Evolutionary conservation across 1,284 basidiomycete genomes (phyloP).

Genomic region (Wallemia mellicola): DNA sequence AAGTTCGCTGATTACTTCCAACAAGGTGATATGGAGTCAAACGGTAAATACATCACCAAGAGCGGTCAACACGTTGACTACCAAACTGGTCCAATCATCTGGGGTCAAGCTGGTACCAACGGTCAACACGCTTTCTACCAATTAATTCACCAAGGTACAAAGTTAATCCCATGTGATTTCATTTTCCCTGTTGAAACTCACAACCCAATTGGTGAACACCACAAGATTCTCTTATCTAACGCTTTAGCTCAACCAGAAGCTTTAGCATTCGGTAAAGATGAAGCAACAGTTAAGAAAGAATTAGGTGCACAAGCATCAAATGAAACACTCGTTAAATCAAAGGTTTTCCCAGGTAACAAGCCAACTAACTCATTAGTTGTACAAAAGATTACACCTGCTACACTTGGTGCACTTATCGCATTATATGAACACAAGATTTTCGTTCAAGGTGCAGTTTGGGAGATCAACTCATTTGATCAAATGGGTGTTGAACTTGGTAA

Average conservation of each 20-base stretch:
- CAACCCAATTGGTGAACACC: slow-evolving; percentile 77
- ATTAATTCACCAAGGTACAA: slow-evolving; percentile 80
- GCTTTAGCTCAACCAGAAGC: slow-evolving; percentile 95
- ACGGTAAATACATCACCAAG: slow-evolving; percentile 91
- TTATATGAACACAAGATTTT: slow-evolving; percentile 98
- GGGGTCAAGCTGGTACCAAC: slow-evolving; percentile 94
- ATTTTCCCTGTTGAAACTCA: slow-evolving; percentile 75
- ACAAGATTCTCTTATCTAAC: slow-evolving; percentile 88
- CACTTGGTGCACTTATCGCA: slow-evolving; percentile 54
- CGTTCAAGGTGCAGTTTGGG: slow-evolving; percentile 86
- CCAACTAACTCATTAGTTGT: slow-evolving; percentile 93
- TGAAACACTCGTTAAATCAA: slow-evolving; percentile 69
- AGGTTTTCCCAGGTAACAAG: slow-evolving; percentile 91
- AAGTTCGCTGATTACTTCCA: slow-evolving; percentile 99
- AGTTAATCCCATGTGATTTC: slow-evolving; percentile 73
- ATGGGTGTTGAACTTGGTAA: slow-evolving; percentile 82
- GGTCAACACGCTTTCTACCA: slow-evolving; percentile 99
- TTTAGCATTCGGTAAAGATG: slow-evolving; percentile 86
- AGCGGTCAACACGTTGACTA: slow-evolving; percentile 70
- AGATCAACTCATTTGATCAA: slow-evolving; percentile 72
- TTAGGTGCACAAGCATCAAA: slow-evolving; percentile 36
- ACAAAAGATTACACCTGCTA: slow-evolving; percentile 65
- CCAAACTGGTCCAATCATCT: slow-evolving; percentile 94
- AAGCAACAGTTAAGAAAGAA: slow-evolving; percentile 55
- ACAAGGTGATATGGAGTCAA: slow-evolving; percentile 98